These are phyloP conservation scores for Magnolia changhungtana DNA, from an alignment of 164 flowering plant species.

Conservation along the genomic window DNA sequence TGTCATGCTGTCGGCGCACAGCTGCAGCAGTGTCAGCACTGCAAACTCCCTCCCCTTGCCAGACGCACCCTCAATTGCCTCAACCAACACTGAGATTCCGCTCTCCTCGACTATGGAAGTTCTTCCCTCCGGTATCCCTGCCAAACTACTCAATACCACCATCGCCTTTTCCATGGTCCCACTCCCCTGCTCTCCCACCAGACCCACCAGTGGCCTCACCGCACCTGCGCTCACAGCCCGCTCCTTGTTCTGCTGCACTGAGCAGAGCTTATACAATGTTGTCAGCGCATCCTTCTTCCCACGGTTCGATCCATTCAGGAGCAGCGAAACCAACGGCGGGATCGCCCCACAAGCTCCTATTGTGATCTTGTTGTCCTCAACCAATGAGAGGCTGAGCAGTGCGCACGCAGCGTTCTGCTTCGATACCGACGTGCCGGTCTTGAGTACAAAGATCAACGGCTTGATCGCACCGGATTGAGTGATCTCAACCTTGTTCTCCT, in stretches of 20 bases:
- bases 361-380: constrained; percentile 75
- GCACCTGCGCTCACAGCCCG: constrained; percentile 86
- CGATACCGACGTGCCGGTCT: constrained; percentile 83
- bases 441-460: constrained; percentile 73
- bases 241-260: constrained; percentile 71
- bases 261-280: constrained; percentile 82
- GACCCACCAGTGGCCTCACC: constrained; percentile 70
- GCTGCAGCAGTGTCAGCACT: constrained; percentile 65
- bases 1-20: constrained; percentile 59
- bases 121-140: constrained; percentile 58
- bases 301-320: constrained; percentile 58
- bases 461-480: constrained; percentile 65
- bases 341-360: constrained; percentile 97
- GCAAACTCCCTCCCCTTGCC: constrained; percentile 93
- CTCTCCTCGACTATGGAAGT: constrained; percentile 78
- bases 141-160: constrained; percentile 87
- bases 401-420: constrained; percentile 99
- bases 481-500: constrained; percentile 47
- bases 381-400: constrained; percentile 60
- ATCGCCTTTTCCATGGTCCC: constrained; percentile 93
- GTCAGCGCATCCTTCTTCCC: constrained; percentile 98
- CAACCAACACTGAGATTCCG: constrained; percentile 84
- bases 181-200: constrained; percentile 67
- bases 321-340: constrained; percentile 75
- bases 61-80: constrained; percentile 84